Evolutionary conservation across 768 basidiomycete species (phyloP).

Genomic region (Termitomyces bulborhizus): DNA sequence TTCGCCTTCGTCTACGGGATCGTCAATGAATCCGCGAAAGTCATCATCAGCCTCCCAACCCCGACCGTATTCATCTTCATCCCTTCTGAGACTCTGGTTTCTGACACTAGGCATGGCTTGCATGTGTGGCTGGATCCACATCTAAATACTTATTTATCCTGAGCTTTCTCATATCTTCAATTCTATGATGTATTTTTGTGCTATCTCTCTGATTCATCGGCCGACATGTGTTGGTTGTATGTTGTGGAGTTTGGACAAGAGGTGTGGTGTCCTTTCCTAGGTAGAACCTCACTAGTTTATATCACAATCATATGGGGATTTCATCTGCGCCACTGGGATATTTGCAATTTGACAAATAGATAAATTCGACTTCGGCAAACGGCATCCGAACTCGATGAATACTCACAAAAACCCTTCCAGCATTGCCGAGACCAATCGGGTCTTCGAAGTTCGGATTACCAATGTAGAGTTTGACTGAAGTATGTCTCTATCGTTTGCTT

Average conservation of each 20-base stretch:
- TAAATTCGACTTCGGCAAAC: slow-evolving; percentile 15
- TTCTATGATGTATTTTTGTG: too few species aligned
- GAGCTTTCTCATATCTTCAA: neutral
- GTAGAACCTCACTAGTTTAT: neutral
- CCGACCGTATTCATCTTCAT: neutral
- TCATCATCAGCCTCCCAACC: slow-evolving; percentile 4
- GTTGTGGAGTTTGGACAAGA: neutral
- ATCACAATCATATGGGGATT: neutral
- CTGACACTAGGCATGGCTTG: slow-evolving; percentile 17
- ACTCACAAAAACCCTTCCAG: slow-evolving; percentile 17
- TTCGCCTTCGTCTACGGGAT: neutral
- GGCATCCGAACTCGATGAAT: slow-evolving; percentile 28
- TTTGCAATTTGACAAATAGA: neutral
- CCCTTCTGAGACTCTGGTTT: neutral
- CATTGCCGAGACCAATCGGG: slow-evolving; percentile 27
- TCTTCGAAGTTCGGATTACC: slow-evolving; percentile 16
- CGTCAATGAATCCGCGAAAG: neutral
- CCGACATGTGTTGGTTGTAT: neutral
- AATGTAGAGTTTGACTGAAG: slow-evolving; percentile 22
- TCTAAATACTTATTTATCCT: neutral
- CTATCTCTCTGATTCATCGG: neutral
- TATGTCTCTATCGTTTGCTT: slow-evolving; percentile 16
- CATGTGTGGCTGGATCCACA: neutral
- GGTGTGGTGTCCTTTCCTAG: neutral
- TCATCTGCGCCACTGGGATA: too few species aligned